phyloP scores from a whole-genome alignment of 768 basidiomycete genomes.

The Phlebiopsis gigantea region DNA sequence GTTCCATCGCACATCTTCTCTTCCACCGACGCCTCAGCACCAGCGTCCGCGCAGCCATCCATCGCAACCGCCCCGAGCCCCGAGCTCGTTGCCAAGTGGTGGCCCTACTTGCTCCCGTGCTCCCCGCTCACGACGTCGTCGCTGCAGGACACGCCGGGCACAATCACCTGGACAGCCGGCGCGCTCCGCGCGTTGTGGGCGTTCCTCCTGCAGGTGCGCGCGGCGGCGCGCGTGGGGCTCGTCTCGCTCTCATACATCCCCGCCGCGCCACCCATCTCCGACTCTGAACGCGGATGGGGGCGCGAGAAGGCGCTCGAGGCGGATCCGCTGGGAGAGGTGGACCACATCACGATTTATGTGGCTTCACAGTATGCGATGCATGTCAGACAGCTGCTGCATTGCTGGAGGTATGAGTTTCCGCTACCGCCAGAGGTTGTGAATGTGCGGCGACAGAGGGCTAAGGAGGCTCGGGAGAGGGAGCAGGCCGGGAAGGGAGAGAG shows the following conservation, averaged over 20 bases:
- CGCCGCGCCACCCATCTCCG: conserved; percentile 26
- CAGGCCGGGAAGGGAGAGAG: background rate
- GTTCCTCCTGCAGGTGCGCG: conserved; percentile 39
- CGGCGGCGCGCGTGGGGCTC: conserved; percentile 34
- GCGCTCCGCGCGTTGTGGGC: conserved; percentile 44
- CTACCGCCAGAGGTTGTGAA: background rate
- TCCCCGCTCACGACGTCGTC: conserved; percentile 1
- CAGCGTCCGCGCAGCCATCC: background rate
- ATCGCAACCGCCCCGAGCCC: too few relatives aligned
- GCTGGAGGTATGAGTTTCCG: conserved; percentile 34
- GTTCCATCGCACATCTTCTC: background rate
- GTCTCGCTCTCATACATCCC: conserved; percentile 38
- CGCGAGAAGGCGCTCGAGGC: background rate
- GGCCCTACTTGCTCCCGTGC: conserved; percentile 14
- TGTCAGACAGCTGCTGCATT: conserved; percentile 46
- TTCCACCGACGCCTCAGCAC: too few relatives aligned
- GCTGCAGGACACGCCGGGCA: conserved; percentile 11
- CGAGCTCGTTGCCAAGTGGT: background rate
- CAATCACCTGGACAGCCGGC: conserved; percentile 42
- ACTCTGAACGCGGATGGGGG: background rate
- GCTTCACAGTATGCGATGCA: conserved; percentile 43
- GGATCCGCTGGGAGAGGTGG: conserved; percentile 17
- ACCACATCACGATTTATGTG: conserved; percentile 59
- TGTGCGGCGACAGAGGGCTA: background rate
- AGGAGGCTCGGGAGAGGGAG: background rate